Evolutionary conservation across 306 rosid species (phyloP), one percentile per base, ranked within the genome.

Genomic region (peach (Prunus persica)): DNA sequence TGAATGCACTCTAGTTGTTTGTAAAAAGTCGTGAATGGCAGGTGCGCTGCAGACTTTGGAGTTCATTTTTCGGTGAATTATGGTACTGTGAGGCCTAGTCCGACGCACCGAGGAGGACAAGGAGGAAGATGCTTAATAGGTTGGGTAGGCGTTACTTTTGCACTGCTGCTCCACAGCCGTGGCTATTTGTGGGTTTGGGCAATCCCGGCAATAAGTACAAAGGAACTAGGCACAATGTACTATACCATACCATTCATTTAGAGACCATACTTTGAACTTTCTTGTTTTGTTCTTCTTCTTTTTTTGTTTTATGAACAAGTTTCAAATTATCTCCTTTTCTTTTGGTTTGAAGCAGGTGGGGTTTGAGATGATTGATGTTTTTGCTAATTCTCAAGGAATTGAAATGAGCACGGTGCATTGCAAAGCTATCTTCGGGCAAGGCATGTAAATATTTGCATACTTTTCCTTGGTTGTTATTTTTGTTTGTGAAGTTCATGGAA

Each of bases 141-240:
- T 76, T 86, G 57, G 28, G 77, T 50, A 85, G 78, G 77, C 91
- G 88, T 55, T 84, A 78, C 74, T 87, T 88, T 71, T 82, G 87
- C 79, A 83, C 84, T 51, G 73, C 79, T 67, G 60, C 79, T 70
- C 82, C 86, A 8, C 82, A 79, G 67, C 97, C 96, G 9, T 94
- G 97, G 96, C 95, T 94, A 12, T 90, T 92, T 56, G 86, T 88
- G 32, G 98, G 93, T 38, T 78, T 94, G 84, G 95, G 97, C n/a
- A 94, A 94, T 73, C 98, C 98, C 5, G 93, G 97, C 2, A 92
- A 85, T 54, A 90, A 94, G 80, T 94, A 72, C 76, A 80, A 70
- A 77, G 97, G 95, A 87, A 92, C 98, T 30, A 84, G 97, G 43
- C 98, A 92, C 89, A 94, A 92, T 88, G 96, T 94, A 85, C 20